phyloP scores from a whole-genome alignment of 2,329 filamentous ascomycete species.

The Botrytis byssoidea region DNA sequence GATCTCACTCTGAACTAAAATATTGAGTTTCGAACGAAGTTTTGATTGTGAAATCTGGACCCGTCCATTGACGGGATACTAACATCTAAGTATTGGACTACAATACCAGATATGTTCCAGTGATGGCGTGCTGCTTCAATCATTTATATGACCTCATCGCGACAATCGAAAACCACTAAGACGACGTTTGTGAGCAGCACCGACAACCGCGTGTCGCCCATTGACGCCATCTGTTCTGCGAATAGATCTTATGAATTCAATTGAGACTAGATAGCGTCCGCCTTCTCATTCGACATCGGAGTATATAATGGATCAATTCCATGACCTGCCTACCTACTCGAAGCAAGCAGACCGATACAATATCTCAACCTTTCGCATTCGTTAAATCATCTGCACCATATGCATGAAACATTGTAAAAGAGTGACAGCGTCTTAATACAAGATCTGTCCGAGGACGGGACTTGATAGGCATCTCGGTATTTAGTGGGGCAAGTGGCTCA shows the following conservation, averaged over 20 bases:
- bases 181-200: not conserved
- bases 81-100: not conserved
- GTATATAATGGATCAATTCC: too few relatives aligned
- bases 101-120: not conserved
- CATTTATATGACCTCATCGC: not conserved
- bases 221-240: not conserved
- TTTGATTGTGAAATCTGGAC: not conserved
- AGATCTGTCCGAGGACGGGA: not conserved
- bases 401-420: not conserved
- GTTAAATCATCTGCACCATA: not conserved
- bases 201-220: not conserved
- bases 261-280: not conserved
- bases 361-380: not conserved
- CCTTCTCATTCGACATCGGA: not conserved
- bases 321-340: too few relatives aligned
- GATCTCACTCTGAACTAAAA: not conserved
- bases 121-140: not conserved
- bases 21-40: not conserved
- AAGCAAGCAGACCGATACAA: not conserved
- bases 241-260: not conserved
- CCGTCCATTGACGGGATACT: not conserved
- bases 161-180: not conserved
- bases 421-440: too few relatives aligned
- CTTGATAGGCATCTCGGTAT: not conserved
- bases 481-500: not conserved